Evolutionary conservation across 352 stramenopile species (phyloP).

Genomic region (Pythium folliculosum): DNA sequence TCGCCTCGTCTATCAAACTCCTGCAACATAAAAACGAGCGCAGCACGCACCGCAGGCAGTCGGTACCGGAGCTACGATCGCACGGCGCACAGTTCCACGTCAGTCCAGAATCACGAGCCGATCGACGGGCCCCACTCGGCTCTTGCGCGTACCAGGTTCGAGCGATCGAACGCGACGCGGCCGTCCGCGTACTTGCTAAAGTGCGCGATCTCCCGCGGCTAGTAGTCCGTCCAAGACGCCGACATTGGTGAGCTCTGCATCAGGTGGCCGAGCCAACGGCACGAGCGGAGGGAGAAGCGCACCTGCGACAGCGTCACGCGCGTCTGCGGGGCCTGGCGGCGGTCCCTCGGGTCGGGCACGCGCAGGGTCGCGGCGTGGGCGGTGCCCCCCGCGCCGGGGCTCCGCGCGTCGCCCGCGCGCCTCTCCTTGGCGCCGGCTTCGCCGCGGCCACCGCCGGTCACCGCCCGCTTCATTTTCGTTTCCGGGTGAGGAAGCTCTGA

Average conservation of each 20-base stretch:
- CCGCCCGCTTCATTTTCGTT: conserved; percentile 13
- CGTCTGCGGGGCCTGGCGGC: background rate
- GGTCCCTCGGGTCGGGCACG: conserved; percentile 22
- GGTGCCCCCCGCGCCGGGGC: background rate
- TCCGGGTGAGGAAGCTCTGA: background rate
- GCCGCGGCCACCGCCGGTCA: background rate
- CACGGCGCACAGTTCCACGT: background rate
- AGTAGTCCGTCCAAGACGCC: background rate
- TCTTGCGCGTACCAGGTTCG: conserved; percentile 49
- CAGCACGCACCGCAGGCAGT: conserved; percentile 27
- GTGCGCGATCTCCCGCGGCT: conserved; percentile 65
- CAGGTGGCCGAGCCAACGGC: too few relatives aligned
- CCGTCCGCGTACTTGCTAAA: conserved; percentile 62
- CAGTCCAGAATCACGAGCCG: background rate
- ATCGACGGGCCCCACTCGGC: background rate
- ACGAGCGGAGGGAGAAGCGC: background rate
- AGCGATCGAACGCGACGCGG: conserved; percentile 55
- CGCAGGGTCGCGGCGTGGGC: conserved; percentile 1
- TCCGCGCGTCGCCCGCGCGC: conserved; percentile 2
- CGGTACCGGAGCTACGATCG: conserved; percentile 15
- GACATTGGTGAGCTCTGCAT: background rate
- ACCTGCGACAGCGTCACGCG: conserved; percentile 31
- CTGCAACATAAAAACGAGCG: too few relatives aligned
- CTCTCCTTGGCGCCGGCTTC: conserved; percentile 5
- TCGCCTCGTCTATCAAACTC: too few relatives aligned